Base-by-base conservation (phyloP, 2,329 filamentous ascomycete genomes). In the Chaetomiaceae sp. region DNA sequence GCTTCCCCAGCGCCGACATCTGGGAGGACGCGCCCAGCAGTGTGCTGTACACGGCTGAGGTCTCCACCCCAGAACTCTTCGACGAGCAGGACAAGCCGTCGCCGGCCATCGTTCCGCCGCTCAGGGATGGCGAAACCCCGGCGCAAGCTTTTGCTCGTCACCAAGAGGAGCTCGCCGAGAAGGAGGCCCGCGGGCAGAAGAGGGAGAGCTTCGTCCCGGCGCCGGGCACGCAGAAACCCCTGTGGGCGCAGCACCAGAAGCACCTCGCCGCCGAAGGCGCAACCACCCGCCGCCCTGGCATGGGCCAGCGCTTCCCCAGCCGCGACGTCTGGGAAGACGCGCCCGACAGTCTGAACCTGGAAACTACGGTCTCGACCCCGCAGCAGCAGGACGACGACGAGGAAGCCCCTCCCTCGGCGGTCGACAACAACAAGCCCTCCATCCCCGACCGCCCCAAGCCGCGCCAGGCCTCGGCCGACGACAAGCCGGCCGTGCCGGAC, bases 11-110 rank as follows among this genome's bases (percentile, higher is more conserved):
- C 65, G 86, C 90, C 63, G 93, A 98, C 63, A 80, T 97, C 33
- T 98, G 93, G 93, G 93, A 98, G 69, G 94, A 98, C 64, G 84
- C 88, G 0, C 93, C 94, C 4, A 85, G 83, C 60, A 95, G 89
- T 66, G 74, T 88, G 42, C 82, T 93, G 59, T 81, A 78, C 60
- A 83, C 79, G 27, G 83, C 90, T 3, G 89, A 87, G 49, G 91
- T 97, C 7, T 87, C 84, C 3, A 93, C 88, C 0, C 89, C 89
- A 1, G 86, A 89, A 55, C 69, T 61, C 53, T 65, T 50, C 49
- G 68, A 64, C 24, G 59, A 56, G 18, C 38, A 54, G 17, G 50
- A 52, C 11, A 59, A 58, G 35, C 40, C 58, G 10, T 45, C 46
- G 6, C 45, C 48, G 7, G 18, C 45, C 4, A 8, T 41, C 10